A percentile compares a stretch with the other conserved stretches of the same genome.
Evolutionary conservation across 139 green algal species (phyloP).

Genomic region (Dunaliella primolecta): DNA sequence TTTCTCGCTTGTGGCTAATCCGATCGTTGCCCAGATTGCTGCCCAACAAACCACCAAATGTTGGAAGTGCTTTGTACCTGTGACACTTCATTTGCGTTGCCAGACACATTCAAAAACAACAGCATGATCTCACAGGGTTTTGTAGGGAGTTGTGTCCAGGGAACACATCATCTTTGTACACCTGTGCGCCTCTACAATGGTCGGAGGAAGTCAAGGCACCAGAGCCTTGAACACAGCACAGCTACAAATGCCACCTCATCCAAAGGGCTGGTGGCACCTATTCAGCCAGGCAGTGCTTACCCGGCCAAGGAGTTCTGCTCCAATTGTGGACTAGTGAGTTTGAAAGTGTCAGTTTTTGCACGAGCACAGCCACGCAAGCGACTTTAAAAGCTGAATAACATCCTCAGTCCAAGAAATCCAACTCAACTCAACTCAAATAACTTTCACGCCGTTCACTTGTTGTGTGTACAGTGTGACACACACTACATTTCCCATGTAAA

Average conservation of each 20-base stretch:
- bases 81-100: too few species aligned
- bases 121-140: too few species aligned
- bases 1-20: too few species aligned
- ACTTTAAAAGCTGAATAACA: not conserved
- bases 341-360: too few species aligned
- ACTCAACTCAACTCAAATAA: not conserved
- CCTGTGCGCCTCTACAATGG: too few species aligned
- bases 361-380: not conserved
- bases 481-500: constrained; percentile 96
- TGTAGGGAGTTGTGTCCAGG: not conserved
- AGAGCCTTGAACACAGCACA: not conserved
- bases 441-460: not conserved
- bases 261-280: constrained; percentile 33
- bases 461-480: constrained; percentile 71
- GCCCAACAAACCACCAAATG: too few species aligned
- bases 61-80: too few species aligned
- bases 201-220: too few species aligned
- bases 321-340: constrained; percentile 74
- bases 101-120: too few species aligned
- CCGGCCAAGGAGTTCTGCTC: constrained; percentile 86
- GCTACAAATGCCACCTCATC: not conserved
- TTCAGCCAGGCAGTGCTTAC: constrained; percentile 72
- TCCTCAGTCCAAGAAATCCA: not conserved
- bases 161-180: too few species aligned
- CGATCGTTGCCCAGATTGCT: too few species aligned